These are phyloP conservation scores for Cladosporium sp. DNA, from an alignment of 2,329 filamentous ascomycete species.

Conservation along the genomic window DNA sequence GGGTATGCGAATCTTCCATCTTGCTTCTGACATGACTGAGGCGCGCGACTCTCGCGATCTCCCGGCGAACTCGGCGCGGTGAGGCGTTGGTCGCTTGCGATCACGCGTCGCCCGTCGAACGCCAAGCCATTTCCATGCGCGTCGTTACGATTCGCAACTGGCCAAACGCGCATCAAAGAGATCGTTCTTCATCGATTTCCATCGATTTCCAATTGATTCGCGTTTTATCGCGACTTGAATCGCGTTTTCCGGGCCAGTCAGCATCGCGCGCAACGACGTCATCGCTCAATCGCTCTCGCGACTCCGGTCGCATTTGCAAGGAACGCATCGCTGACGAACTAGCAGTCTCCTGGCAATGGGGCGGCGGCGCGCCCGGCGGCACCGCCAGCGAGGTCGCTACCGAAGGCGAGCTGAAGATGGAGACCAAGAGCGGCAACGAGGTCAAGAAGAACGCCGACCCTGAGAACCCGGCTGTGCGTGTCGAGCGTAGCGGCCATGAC, in stretches of 20 bases:
- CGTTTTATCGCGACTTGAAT: too few species aligned
- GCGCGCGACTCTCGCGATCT: background rate
- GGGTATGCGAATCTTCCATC: slow-evolving; percentile 19
- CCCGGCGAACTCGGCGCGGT: slow-evolving; percentile 14
- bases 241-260: too few species aligned
- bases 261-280: background rate
- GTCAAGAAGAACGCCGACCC: slow-evolving; percentile 58
- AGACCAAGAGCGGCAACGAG: slow-evolving; percentile 56
- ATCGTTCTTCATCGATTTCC: too few species aligned
- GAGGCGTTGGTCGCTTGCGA: slow-evolving; percentile 14
- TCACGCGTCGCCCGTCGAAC: too few species aligned
- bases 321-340: background rate
- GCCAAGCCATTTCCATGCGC: too few species aligned
- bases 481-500: slow-evolving; percentile 56
- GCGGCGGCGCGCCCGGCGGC: slow-evolving; percentile 49
- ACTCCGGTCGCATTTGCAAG: too few species aligned
- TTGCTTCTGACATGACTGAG: background rate
- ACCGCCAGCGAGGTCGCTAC: slow-evolving; percentile 52
- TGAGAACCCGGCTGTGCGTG: slow-evolving; percentile 55
- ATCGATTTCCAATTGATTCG: too few species aligned
- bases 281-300: background rate
- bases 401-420: slow-evolving; percentile 54
- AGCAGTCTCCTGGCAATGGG: slow-evolving; percentile 59
- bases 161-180: too few species aligned
- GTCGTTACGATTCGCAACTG: too few species aligned